Evolutionary conservation across 1,139 yeast genomes (phyloP), one percentile per base, ranked within the genome.

Genomic region (Schizosaccharomyces versatilis): DNA sequence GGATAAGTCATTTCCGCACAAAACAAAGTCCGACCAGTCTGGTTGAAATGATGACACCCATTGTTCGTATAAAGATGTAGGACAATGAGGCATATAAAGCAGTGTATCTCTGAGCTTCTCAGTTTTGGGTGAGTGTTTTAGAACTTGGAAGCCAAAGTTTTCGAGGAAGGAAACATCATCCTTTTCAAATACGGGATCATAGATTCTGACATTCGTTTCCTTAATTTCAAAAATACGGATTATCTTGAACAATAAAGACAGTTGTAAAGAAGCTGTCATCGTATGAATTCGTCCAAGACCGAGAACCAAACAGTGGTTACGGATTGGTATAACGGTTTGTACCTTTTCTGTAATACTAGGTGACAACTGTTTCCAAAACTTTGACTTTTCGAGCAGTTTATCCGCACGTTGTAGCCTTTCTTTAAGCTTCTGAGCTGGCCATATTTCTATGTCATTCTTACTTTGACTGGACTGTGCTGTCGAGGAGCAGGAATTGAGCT

Each of bases 271-370:
- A 44, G 49, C 49, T 6, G 49, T 44, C 7, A 19, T 1, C 6
- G 49, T 44, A 32, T 44, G 49, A 24, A 44, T 12, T 44, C 49
- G 36, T 9, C 49, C 81, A 62, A 83, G 79, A 63, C 64, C 73
- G 38, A 74, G 72, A 14, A 38, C 38, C 6, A 38, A 15, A 32
- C 38, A 44, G 14, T 44, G 36, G 9, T 44, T 9, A 32, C 9
- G 14, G 2, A 3, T 32, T 9, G 7, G 32, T 24, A 24, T 24
- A 24, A 24, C 32, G 32, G 2, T 5, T 5, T 24, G 14, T 6
- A 14, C 7, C 9, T 10, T 9, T 44, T 17, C 36, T 32, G 19
- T 14, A 24, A 44, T 12, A 5, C 8, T n/a, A 24, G 38, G 14
- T 44, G 10, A 9, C 14, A 44, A n/a, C 14, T 32, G 19, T 32